These are phyloP conservation scores for Penicillium sp. DNA, from an alignment of 2,329 filamentous ascomycete genomes.

Conservation along the genomic window DNA sequence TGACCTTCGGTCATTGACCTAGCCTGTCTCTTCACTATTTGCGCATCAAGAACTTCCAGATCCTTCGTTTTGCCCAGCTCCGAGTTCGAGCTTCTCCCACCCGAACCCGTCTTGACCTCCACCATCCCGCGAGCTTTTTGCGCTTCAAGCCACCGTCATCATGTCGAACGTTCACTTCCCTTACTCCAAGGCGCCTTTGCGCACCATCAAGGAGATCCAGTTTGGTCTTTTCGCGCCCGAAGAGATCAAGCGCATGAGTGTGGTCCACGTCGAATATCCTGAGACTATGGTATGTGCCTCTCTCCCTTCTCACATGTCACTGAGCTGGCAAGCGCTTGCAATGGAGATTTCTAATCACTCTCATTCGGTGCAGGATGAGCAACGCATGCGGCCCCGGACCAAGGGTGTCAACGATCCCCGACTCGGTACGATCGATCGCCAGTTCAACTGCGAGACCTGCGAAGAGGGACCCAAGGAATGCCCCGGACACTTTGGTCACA, in stretches of 20 bases:
- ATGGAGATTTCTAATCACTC: constrained; percentile 18
- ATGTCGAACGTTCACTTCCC: constrained; percentile 94
- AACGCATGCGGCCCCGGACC: constrained; percentile 84
- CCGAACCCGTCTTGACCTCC: constrained; percentile 13
- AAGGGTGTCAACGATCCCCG: constrained; percentile 93
- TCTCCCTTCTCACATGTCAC: constrained; percentile 17
- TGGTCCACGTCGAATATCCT: constrained; percentile 93
- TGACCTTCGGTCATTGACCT: constrained; percentile 12
- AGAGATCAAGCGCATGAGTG: constrained; percentile 99
- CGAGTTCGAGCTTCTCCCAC: constrained; percentile 2
- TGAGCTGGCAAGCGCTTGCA: constrained; percentile 11
- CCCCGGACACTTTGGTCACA: constrained; percentile 97
- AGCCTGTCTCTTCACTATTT: constrained; percentile 21
- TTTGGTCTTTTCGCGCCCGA: constrained; percentile 97
- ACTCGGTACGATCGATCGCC: constrained; percentile 92
- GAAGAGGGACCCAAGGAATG: constrained; percentile 94
- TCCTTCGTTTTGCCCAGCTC: constrained; percentile 19
- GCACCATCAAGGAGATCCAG: constrained; percentile 98
- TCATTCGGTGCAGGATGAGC: constrained; percentile 66
- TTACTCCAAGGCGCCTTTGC: constrained; percentile 92
- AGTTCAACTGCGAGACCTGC: constrained; percentile 95
- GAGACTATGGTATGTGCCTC: constrained; percentile 76
- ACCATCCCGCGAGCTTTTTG: constrained; percentile 16
- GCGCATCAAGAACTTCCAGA: constrained; percentile 19
- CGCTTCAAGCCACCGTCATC: constrained; percentile 47